Base-by-base conservation (phyloP, 352 stramenopile species). In the Phytophthora agathidicida region DNA sequence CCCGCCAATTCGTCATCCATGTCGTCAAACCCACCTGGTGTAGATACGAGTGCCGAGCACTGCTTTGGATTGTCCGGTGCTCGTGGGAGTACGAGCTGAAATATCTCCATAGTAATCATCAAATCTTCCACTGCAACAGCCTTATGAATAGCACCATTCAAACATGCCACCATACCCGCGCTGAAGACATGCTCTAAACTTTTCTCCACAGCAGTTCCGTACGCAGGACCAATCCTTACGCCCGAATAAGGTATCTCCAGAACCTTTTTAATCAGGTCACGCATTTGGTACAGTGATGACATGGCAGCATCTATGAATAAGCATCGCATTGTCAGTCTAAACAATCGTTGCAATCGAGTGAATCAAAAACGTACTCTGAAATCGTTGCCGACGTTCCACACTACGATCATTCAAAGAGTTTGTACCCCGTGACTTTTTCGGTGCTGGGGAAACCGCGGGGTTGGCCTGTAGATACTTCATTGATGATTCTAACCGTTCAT, bases 21-120 rank as follows among this genome's bases (percentile, higher is more conserved):
- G 23, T 80, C 70, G 24, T 80, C 76, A 55, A 87, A 90, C 39
- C 86, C 68, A 75, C 26, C 70, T 22, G 41, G 14, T 7, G 35
- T 5, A 17, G 44, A 3, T 14, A 41, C 13, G 5, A 76, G 30
- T n/a, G 60, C 32, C 11, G 67, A 13, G 7, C 62, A 72, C 27
- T 66, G 65, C 10, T 42, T 61, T 32, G 75, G 65, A 6, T 64
- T 32, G 14, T 86, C 68, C 13, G 50, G 16, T 37, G 37, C 39
- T 36, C 61, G 68, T 26, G 78, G 75, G 1, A 83, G 52, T 5
- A 85, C 33, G 5, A 80, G 45, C 27, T 83, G 61, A 14, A 91
- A 38, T 38, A 90, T 88, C 41, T 86, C 77, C n/a, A 88, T 65
- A 14, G 53, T 66, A 39, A 82, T 50, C 14, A 74, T 73, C 9